A percentile compares a stretch with the other conserved stretches of the same genome.
Evolutionary conservation across 257 asterid species (phyloP).

Genomic region (Gynochthodes officinalis): DNA sequence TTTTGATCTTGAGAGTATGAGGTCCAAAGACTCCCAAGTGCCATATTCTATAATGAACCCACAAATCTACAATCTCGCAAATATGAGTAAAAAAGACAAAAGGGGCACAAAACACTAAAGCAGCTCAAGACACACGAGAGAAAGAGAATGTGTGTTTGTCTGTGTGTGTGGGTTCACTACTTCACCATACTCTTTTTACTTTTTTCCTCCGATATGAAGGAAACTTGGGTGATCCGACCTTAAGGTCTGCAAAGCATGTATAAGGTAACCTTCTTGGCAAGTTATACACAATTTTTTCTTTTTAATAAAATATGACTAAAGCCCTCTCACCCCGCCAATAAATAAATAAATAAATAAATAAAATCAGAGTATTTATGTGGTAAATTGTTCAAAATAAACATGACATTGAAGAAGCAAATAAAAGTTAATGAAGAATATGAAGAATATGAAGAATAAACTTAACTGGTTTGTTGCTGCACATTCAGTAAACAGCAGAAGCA

Average conservation of each 20-base stretch:
- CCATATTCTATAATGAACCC: not conserved
- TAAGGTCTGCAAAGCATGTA: not conserved
- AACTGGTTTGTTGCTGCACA: constrained; percentile 2
- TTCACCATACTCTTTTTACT: no score
- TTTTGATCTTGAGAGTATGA: not conserved
- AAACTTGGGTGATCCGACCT: not conserved
- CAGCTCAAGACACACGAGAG: not conserved
- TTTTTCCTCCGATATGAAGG: not conserved
- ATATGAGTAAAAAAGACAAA: not conserved
- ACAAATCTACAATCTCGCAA: not conserved
- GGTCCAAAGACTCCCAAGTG: constrained; percentile 2
- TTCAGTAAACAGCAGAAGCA: constrained; percentile 8
- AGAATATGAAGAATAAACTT: not conserved
- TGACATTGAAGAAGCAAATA: not conserved
- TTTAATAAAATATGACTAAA: not conserved
- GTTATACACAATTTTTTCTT: not conserved
- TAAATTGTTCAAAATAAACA: no score
- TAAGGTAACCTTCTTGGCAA: constrained; percentile 2
- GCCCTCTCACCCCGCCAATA: not conserved
- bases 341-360: not conserved
- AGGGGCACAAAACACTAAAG: constrained; percentile 2
- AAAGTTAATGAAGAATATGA: not conserved
- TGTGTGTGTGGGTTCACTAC: no score
- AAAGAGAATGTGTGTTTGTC: not conserved
- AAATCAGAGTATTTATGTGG: not conserved